Conservation (phyloP, 345 rosid species). For the Acer negundo region DNA sequence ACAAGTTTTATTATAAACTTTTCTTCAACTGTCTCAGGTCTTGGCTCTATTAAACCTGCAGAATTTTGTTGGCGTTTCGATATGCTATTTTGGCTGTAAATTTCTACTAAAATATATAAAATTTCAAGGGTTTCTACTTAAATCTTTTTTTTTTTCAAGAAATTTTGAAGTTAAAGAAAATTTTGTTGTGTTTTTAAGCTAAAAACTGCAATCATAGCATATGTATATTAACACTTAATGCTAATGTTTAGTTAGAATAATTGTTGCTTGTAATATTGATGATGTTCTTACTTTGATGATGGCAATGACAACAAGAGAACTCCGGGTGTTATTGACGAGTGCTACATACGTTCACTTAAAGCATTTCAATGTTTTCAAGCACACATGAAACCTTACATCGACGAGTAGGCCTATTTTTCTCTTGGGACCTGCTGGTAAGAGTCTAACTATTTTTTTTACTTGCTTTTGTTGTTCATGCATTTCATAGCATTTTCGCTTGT, state of each 20-base stretch:
- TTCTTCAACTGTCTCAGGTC: slow-evolving; percentile 17
- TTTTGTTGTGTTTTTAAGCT: not conserved
- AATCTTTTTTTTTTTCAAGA: not conserved
- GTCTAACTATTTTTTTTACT: not conserved
- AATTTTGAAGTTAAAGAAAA: slow-evolving; percentile 3
- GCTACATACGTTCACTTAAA: slow-evolving; percentile 84
- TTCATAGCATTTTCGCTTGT: too few relatives aligned
- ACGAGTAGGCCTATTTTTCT: slow-evolving; percentile 88
- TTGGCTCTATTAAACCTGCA: slow-evolving; percentile 15
- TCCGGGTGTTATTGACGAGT: slow-evolving; percentile 65
- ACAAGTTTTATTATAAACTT: slow-evolving; percentile 4
- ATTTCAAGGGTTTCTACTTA: not conserved
- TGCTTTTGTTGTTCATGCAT: too few relatives aligned
- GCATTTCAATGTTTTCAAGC: slow-evolving; percentile 75
- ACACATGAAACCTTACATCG: slow-evolving; percentile 88
- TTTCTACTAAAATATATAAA: not conserved
- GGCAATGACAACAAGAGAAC: slow-evolving; percentile 67
- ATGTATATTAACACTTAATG: not conserved
- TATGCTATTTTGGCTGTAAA: not conserved
- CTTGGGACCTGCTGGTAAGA: slow-evolving; percentile 86
- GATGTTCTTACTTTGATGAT: slow-evolving; percentile 19
- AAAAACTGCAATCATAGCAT: not conserved
- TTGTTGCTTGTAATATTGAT: not conserved
- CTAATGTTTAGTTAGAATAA: not conserved
- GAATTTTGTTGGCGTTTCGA: slow-evolving; percentile 9